Conservation (phyloP, 176 grass and related monocot genomes). For the Stipa capillata region DNA sequence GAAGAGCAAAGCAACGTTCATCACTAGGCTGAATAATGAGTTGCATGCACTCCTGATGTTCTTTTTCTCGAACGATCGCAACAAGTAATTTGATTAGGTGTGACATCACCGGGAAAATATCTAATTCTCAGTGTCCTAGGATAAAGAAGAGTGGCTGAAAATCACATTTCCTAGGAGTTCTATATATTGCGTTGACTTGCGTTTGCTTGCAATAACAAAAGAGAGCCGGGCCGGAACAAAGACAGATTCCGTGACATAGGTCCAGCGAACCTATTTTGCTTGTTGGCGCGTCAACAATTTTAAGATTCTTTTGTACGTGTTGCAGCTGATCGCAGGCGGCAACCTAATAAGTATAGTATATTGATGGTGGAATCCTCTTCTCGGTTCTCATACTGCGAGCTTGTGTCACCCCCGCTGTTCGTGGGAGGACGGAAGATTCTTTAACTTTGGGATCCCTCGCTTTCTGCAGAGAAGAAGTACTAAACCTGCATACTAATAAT, state of each 20-base stretch:
- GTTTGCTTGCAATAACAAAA: slow-evolving; percentile 8
- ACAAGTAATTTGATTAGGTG: background rate
- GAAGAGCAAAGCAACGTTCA: background rate
- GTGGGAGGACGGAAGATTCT: slow-evolving; percentile 8
- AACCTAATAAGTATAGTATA: background rate
- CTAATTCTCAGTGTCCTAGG: background rate
- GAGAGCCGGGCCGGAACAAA: background rate
- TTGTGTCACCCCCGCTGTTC: background rate
- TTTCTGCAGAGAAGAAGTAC: background rate
- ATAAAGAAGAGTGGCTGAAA: background rate
- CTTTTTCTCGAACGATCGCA: background rate
- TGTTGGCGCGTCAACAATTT: background rate
- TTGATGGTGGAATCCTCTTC: background rate
- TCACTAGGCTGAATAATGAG: background rate
- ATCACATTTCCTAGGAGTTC: background rate
- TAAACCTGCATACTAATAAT: background rate
- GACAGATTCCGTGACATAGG: background rate
- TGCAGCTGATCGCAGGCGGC: background rate
- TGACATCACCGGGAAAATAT: background rate
- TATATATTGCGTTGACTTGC: background rate
- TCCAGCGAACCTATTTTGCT: background rate
- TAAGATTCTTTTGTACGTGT: background rate
- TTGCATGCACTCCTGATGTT: background rate
- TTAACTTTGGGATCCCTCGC: slow-evolving; percentile 30
- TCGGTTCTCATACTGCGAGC: background rate